phyloP scores from a whole-genome alignment of 768 basidiomycete genomes.

The Bullera alba region DNA sequence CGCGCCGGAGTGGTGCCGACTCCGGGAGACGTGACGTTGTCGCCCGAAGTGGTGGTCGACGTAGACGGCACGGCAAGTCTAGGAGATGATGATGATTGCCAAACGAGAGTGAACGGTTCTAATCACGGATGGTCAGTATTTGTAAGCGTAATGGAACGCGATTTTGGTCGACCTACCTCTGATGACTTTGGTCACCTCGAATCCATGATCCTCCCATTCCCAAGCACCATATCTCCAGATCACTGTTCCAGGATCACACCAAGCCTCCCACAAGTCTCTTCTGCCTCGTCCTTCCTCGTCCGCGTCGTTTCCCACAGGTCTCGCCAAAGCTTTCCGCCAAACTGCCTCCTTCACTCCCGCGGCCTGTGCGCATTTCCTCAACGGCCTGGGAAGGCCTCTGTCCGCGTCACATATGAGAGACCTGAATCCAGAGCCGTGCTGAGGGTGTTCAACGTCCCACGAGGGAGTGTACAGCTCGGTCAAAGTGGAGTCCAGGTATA shows the following conservation, averaged over 20 bases:
- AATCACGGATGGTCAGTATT: background rate
- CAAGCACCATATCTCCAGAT: slow-evolving; percentile 43
- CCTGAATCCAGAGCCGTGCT: slow-evolving; percentile 36
- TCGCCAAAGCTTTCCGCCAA: slow-evolving; percentile 33
- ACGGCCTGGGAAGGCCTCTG: slow-evolving; percentile 27
- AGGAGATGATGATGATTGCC: slow-evolving; percentile 31
- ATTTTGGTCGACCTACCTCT: slow-evolving; percentile 28
- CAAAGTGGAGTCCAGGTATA: slow-evolving; percentile 15
- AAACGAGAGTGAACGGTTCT: slow-evolving; percentile 42
- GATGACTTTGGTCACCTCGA: slow-evolving; percentile 30
- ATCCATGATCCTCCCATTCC: slow-evolving; percentile 44
- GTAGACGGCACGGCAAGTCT: slow-evolving; percentile 9
- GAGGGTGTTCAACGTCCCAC: slow-evolving; percentile 38
- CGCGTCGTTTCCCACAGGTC: slow-evolving; percentile 1
- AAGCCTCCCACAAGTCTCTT: slow-evolving; percentile 44
- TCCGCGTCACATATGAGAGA: slow-evolving; percentile 37
- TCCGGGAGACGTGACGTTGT: slow-evolving; percentile 2
- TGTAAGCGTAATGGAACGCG: background rate
- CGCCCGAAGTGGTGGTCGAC: slow-evolving; percentile 1
- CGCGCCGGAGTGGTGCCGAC: slow-evolving; percentile 19
- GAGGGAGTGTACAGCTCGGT: slow-evolving; percentile 18
- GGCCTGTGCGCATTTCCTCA: slow-evolving; percentile 27
- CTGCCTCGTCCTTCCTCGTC: slow-evolving; percentile 1
- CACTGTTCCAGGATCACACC: slow-evolving; percentile 46
- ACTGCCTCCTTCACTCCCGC: slow-evolving; percentile 20